Conservation (phyloP, 495 filamentous ascomycete genomes). For the Aspergillus egyptiacus region DNA sequence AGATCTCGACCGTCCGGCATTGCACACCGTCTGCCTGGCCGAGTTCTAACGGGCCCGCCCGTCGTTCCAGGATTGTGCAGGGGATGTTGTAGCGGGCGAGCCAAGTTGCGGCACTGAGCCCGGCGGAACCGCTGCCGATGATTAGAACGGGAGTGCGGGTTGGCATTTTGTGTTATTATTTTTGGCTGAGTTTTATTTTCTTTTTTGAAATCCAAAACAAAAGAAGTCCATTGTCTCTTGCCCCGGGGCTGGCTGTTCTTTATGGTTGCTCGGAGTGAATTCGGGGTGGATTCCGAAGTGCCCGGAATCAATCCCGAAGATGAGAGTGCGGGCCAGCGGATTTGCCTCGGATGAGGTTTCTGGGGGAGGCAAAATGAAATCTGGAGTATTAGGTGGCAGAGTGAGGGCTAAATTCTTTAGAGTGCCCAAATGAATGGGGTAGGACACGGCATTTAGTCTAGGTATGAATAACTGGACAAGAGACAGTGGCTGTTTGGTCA, state of each 20-base stretch:
- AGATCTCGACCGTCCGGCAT: conserved; percentile 73
- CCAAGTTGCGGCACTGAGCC: conserved; percentile 62
- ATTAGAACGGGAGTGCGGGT: conserved; percentile 46
- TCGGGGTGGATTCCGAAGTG: conserved; percentile 19
- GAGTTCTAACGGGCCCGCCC: conserved; percentile 51
- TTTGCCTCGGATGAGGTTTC: not conserved
- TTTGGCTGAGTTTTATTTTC: not conserved
- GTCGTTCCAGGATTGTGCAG: conserved; percentile 59
- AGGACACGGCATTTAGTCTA: not conserved
- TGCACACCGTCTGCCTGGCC: conserved; percentile 84
- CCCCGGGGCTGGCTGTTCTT: conserved; percentile 2
- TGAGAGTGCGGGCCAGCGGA: no score
- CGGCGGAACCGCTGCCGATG: conserved; percentile 62
- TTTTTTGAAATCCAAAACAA: not conserved
- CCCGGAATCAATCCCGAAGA: conserved; percentile 22
- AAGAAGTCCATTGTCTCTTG: no score
- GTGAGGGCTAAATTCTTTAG: not conserved
- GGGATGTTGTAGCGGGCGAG: conserved; percentile 54
- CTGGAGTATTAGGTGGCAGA: no score
- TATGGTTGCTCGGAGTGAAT: conserved; percentile 13
- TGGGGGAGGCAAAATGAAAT: not conserved
- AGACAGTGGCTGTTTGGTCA: no score
- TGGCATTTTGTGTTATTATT: not conserved
- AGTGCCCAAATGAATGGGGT: not conserved
- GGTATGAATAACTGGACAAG: no score